Evolutionary conservation across 31 red algal genomes (phyloP).

Genomic region (Endocladia muricata): DNA sequence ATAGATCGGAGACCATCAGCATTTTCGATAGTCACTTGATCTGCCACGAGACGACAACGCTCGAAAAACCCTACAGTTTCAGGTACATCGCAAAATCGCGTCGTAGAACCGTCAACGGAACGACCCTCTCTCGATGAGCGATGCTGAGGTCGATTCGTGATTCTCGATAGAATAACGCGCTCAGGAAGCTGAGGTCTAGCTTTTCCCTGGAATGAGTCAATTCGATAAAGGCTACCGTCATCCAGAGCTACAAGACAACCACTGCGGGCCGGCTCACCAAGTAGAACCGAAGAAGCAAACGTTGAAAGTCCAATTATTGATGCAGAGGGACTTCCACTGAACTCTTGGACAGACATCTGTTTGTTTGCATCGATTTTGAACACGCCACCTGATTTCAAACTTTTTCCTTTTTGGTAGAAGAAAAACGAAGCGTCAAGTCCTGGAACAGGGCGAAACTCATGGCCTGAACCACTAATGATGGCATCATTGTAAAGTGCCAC

Average conservation of each 20-base stretch:
- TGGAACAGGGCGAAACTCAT: slow-evolving; percentile 21
- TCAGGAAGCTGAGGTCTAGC: slow-evolving; percentile 16
- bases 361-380: slow-evolving; percentile 5
- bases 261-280: background rate
- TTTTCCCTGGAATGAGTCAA: slow-evolving; percentile 8
- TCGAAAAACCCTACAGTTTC: slow-evolving; percentile 73
- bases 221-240: slow-evolving; percentile 61
- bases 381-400: slow-evolving; percentile 21
- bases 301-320: slow-evolving; percentile 36
- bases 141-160: slow-evolving; percentile 14
- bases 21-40: slow-evolving; percentile 39
- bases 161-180: slow-evolving; percentile 15
- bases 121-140: background rate
- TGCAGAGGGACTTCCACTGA: slow-evolving; percentile 24
- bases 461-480: background rate
- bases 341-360: slow-evolving; percentile 7
- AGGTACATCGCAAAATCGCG: slow-evolving; percentile 25
- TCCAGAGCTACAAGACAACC: slow-evolving; percentile 48
- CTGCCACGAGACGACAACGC: slow-evolving; percentile 59
- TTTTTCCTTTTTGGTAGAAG: slow-evolving; percentile 31
- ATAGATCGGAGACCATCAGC: background rate
- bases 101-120: background rate
- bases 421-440: slow-evolving; percentile 27
- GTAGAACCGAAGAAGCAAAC: slow-evolving; percentile 14
- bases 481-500: slow-evolving; percentile 30